Conservation (phyloP, 73 alveolate genomes). For the Urostyla sp. region DNA sequence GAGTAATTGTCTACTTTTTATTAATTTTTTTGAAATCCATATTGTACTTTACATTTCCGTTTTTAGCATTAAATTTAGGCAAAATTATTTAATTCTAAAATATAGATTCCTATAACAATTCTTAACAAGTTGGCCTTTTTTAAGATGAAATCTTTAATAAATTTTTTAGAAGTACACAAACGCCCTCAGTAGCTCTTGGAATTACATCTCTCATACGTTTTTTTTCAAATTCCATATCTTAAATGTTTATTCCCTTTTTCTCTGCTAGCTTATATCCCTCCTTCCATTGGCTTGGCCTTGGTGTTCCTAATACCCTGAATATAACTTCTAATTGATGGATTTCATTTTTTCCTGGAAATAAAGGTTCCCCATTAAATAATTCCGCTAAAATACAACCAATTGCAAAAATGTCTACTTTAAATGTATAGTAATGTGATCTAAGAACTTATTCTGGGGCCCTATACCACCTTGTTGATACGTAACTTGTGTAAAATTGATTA, state of each 20-base stretch:
- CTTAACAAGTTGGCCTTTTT: constrained; percentile 66
- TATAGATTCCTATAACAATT: constrained; percentile 67
- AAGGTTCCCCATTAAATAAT: constrained; percentile 75
- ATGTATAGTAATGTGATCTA: constrained; percentile 66
- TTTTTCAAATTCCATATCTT: background rate
- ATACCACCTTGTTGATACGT: constrained; percentile 92
- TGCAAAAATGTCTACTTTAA: constrained; percentile 84
- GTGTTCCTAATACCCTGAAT: constrained; percentile 78
- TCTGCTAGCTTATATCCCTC: constrained; percentile 54
- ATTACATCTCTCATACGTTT: constrained; percentile 59
- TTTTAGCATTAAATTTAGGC: too few relatives aligned
- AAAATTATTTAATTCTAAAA: too few relatives aligned
- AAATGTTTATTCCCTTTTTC: constrained; percentile 17
- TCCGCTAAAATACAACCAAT: constrained; percentile 90
- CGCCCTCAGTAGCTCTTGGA: constrained; percentile 72
- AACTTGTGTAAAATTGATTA: constrained; percentile 71
- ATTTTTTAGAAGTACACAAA: constrained; percentile 73
- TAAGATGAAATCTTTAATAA: constrained; percentile 76
- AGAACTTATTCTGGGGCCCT: constrained; percentile 87
- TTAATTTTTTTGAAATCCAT: too few relatives aligned
- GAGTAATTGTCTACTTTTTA: too few relatives aligned
- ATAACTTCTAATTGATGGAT: constrained; percentile 76
- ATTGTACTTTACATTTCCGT: constrained; percentile 15
- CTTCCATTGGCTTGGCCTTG: constrained; percentile 60
- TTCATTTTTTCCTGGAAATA: constrained; percentile 86